Conservation (phyloP, 2,329 filamentous ascomycete genomes). For the Periconia macrospinosa region DNA sequence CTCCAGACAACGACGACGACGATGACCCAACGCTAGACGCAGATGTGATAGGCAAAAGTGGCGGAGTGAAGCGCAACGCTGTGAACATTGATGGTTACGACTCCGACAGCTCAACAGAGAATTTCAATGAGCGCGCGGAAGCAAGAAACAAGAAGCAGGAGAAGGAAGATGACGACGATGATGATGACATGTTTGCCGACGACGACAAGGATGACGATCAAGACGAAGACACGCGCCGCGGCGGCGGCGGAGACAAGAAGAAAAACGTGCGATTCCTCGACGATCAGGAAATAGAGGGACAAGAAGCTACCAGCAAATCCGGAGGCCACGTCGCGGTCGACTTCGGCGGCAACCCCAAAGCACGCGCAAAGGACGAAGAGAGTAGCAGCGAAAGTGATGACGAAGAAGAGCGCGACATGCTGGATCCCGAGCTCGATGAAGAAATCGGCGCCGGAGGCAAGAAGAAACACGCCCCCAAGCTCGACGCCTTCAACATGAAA, state of each 20-base stretch:
- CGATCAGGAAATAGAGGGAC: conserved; percentile 72
- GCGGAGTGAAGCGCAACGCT: conserved; percentile 82
- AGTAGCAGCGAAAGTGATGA: conserved; percentile 63
- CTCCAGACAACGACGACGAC: conserved; percentile 75
- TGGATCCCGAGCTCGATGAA: conserved; percentile 73
- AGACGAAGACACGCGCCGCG: conserved; percentile 54
- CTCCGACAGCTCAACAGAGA: conserved; percentile 88
- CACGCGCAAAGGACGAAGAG: conserved; percentile 49
- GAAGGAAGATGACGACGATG: conserved; percentile 57
- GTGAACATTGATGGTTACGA: conserved; percentile 98
- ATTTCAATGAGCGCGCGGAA: conserved; percentile 75
- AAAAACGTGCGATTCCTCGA: conserved; percentile 64
- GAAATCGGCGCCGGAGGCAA: conserved; percentile 88
- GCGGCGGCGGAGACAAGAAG: conserved; percentile 52
- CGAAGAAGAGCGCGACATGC: conserved; percentile 67
- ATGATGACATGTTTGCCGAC: conserved; percentile 82
- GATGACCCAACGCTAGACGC: conserved; percentile 80
- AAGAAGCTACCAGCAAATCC: conserved; percentile 72
- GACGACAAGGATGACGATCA: conserved; percentile 61
- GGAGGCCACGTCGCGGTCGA: conserved; percentile 67
- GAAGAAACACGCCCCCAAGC: conserved; percentile 88
- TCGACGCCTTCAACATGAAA: conserved; percentile 95
- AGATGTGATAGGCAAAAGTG: conserved; percentile 81
- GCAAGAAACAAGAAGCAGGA: conserved; percentile 52
- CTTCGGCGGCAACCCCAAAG: conserved; percentile 49